Base-by-base conservation (phyloP, 805 yeast species). In the Starmerella floricola region DNA sequence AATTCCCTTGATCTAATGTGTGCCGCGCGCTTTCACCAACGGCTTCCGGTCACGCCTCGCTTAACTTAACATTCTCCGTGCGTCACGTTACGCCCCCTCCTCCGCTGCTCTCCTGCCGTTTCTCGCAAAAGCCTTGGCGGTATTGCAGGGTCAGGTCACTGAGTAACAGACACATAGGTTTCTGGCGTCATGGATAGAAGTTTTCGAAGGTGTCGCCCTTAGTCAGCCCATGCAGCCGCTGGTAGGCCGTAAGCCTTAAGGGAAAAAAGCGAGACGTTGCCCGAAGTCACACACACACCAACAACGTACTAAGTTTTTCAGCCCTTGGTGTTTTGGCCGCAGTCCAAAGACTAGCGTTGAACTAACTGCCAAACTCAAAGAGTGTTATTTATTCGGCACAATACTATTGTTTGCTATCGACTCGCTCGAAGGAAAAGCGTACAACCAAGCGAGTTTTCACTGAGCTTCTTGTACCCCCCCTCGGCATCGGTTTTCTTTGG, bases 241-340 rank as follows among this genome's bases (percentile, higher is more conserved):
- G 26, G 26, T 23, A 23, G 26, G 26, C 26, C 26, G 10, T 23
- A 23, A 6, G 26, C 26, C 26, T 33, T 18, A 17, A 20, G 17
- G 40, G 19, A 37, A 29, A 20, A 29, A 28, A n/a, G 12, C 18
- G 17, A n/a, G n/a, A 20, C 27, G 12, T 31, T n/a, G 34, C 21
- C 34, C 19, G 5, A 18, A n/a, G 19, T 18, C 13, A 20, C 27
- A 18, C 13, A 20, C 27, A 18, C 28, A 38, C 23, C 34, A 17
- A 27, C 38, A 40, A 33, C 42, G 35, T 6, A 26, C 41, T 35
- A 37, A 42, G 41, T 44, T 44, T 44, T 44, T 40, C 48, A 44
- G 45, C 35, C n/a, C 12, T 36, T 15, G 38, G 4, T 30, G 18
- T 18, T 31, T 20, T 18, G 31, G 34, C 38, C 38, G 15, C 34